phyloP scores from a whole-genome alignment of 805 yeast species.

The Teunomyces panamensis region DNA sequence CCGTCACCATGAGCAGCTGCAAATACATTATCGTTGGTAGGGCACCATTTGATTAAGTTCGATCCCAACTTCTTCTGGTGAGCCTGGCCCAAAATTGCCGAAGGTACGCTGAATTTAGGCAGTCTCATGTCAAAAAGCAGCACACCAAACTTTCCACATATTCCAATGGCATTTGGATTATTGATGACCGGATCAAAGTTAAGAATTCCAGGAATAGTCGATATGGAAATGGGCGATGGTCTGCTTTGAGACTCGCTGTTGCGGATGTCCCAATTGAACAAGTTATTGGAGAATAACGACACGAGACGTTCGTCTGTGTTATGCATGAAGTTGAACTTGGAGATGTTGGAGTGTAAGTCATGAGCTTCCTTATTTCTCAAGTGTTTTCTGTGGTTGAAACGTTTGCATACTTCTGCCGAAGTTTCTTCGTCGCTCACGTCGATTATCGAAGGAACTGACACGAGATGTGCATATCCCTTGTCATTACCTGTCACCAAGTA shows the following conservation, averaged over 20 bases:
- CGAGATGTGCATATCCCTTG: conserved; percentile 70
- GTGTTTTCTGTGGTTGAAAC: conserved; percentile 78
- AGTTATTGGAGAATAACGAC: conserved; percentile 62
- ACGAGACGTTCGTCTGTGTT: conserved; percentile 46
- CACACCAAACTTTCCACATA: conserved; percentile 71
- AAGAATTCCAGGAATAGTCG: conserved; percentile 48
- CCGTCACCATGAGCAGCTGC: conserved; percentile 64
- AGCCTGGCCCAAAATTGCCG: conserved; percentile 10
- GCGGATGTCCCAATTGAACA: conserved; percentile 75
- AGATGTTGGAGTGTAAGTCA: conserved; percentile 19
- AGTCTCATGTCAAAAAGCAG: conserved; percentile 70
- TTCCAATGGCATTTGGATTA: conserved; percentile 35
- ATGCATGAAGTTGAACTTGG: conserved; percentile 25
- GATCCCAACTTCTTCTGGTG: conserved; percentile 26
- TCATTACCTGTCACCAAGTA: conserved; percentile 70
- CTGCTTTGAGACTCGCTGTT: conserved; percentile 44
- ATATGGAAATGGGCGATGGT: conserved; percentile 53
- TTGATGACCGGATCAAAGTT: conserved; percentile 48
- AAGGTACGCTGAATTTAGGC: conserved; percentile 36
- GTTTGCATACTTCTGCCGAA: conserved; percentile 69
- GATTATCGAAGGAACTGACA: conserved; percentile 57
- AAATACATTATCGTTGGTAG: conserved; percentile 53
- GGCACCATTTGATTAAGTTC: conserved; percentile 56
- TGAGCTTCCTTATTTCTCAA: conserved; percentile 31
- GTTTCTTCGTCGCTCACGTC: conserved; percentile 28